A percentile compares a stretch with the other conserved stretches of the same genome.
Conservation (phyloP, 1,284 basidiomycete genomes). For the Hypsizygus ulmarius region DNA sequence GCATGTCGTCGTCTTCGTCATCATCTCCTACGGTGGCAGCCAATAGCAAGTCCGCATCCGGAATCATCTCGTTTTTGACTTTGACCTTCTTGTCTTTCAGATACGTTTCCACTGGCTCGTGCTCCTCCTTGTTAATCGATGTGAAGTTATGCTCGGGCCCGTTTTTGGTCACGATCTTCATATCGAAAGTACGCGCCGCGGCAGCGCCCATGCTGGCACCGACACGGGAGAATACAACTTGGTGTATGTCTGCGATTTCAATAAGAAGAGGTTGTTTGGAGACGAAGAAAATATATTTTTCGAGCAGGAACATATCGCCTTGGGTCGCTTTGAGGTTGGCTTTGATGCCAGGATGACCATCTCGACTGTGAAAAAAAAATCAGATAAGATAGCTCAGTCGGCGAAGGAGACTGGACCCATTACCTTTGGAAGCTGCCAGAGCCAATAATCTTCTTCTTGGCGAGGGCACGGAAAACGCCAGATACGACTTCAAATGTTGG, state of each 20-base stretch:
- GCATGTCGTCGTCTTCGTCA: conserved; percentile 84
- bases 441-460: conserved; percentile 88
- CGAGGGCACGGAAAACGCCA: conserved; percentile 88
- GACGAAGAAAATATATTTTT: conserved; percentile 98
- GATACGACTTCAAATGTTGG: conserved; percentile 97
- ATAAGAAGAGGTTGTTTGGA: conserved; percentile 94
- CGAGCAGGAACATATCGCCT: conserved; percentile 96
- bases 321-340: conserved; percentile 97
- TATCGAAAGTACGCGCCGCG: conserved; percentile 92
- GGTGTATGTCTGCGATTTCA: conserved; percentile 89
- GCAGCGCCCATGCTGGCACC: conserved; percentile 83
- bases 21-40: conserved; percentile 63
- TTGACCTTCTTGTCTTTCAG: conserved; percentile 89
- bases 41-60: conserved; percentile 75
- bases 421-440: conserved; percentile 86
- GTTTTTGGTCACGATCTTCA: conserved; percentile 84
- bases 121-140: conserved; percentile 94
- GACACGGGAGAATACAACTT: conserved; percentile 92
- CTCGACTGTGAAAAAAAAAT: conserved; percentile 47
- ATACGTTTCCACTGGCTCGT: conserved; percentile 83
- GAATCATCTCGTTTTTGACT: conserved; percentile 95
- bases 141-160: conserved; percentile 88
- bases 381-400: background rate
- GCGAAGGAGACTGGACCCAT: conserved; percentile 6
- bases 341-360: conserved; percentile 83